These are phyloP conservation scores for Setomelanomma holmii DNA, from an alignment of 2,329 filamentous ascomycete genomes.

Conservation along the genomic window DNA sequence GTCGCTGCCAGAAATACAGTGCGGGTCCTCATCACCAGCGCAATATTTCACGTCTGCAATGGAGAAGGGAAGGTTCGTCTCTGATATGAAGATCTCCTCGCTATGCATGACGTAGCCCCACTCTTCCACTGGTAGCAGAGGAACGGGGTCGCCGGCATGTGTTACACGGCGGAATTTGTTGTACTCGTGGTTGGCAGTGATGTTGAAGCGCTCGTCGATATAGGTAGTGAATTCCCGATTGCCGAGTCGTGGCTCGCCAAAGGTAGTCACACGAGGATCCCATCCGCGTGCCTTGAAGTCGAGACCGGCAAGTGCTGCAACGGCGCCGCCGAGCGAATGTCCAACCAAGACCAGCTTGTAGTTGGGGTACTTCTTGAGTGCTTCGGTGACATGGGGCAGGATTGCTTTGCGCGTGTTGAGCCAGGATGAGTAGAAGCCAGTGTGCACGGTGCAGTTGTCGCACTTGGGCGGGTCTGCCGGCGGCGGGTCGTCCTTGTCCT, in stretches of 20 bases:
- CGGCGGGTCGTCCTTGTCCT: conserved; percentile 24
- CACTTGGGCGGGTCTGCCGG: conserved; percentile 63
- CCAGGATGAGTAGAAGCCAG: conserved; percentile 89
- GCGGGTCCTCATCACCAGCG: conserved; percentile 71
- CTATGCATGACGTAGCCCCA: conserved; percentile 88
- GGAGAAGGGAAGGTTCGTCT: conserved; percentile 71
- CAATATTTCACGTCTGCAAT: conserved; percentile 75
- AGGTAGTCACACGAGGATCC: conserved; percentile 82
- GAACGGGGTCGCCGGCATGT: conserved; percentile 86
- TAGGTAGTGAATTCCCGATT: conserved; percentile 62
- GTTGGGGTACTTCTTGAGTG: conserved; percentile 68
- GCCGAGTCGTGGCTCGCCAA: conserved; percentile 79
- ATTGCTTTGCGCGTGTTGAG: conserved; percentile 73
- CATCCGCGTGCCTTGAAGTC: conserved; percentile 82
- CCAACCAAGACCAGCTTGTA: conserved; percentile 83
- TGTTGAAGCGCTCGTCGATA: conserved; percentile 60
- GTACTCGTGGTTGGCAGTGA: conserved; percentile 23
- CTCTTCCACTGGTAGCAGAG: conserved; percentile 81
- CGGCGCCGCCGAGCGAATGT: conserved; percentile 90
- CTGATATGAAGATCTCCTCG: conserved; percentile 86
- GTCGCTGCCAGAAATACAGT: conserved; percentile 71
- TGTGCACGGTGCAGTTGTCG: conserved; percentile 88
- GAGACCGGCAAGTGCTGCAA: conserved; percentile 84
- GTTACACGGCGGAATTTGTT: conserved; percentile 77
- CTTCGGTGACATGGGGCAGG: conserved; percentile 68